phyloP scores from a whole-genome alignment of 2,329 filamentous ascomycete species.

The Pseudocercospora eumusae region DNA sequence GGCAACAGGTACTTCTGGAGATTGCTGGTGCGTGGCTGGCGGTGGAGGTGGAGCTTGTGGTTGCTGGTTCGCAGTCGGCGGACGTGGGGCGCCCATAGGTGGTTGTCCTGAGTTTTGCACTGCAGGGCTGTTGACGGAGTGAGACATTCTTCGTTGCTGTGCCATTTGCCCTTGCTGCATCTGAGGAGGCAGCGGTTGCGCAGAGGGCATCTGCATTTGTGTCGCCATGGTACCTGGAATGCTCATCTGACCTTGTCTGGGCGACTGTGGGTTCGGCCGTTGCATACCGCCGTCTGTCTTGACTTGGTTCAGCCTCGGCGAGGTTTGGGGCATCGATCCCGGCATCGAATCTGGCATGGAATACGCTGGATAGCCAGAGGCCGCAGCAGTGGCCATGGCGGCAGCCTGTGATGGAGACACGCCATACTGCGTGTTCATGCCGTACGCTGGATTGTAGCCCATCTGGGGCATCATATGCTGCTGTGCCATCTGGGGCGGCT shows the following conservation, averaged over 20 bases:
- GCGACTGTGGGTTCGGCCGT: slow-evolving; percentile 71
- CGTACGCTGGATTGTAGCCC: slow-evolving; percentile 73
- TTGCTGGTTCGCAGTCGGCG: slow-evolving; percentile 69
- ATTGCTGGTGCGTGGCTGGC: slow-evolving; percentile 59
- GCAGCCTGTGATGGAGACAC: slow-evolving; percentile 84
- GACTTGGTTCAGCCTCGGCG: slow-evolving; percentile 71
- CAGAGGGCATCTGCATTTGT: slow-evolving; percentile 55
- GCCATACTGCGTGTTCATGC: slow-evolving; percentile 72
- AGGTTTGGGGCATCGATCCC: slow-evolving; percentile 65
- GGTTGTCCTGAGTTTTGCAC: slow-evolving; percentile 36
- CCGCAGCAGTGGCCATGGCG: slow-evolving; percentile 90
- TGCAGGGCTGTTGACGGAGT: slow-evolving; percentile 70
- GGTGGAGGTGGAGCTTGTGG: slow-evolving; percentile 55
- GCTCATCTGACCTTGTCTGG: slow-evolving; percentile 64
- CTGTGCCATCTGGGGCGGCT: slow-evolving; percentile 59
- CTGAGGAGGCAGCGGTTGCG: slow-evolving; percentile 57
- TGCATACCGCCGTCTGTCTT: slow-evolving; percentile 62
- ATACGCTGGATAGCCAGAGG: slow-evolving; percentile 76
- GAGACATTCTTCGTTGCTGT: slow-evolving; percentile 67
- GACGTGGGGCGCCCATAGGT: slow-evolving; percentile 63
- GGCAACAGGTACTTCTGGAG: slow-evolving; percentile 72
- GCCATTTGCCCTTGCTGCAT: slow-evolving; percentile 34
- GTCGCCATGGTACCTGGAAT: slow-evolving; percentile 47
- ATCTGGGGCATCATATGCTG: slow-evolving; percentile 66
- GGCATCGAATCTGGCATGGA: slow-evolving; percentile 68